Evolutionary conservation across 2,329 filamentous ascomycete genomes (phyloP).

Genomic region (Penicillium sp.): DNA sequence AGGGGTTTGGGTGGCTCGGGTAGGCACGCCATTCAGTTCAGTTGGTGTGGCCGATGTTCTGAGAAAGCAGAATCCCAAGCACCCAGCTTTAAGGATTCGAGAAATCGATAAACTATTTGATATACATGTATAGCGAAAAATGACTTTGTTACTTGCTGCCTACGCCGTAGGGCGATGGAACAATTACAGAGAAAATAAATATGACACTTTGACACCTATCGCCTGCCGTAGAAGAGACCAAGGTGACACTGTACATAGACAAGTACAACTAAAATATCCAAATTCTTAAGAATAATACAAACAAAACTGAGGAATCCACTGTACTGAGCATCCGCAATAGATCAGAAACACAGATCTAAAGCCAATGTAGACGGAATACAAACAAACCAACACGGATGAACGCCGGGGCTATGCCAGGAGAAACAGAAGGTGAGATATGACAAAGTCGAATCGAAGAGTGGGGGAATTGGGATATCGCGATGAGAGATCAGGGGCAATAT

Average conservation of each 20-base stretch:
- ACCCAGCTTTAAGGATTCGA: too few species aligned
- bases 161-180: too few species aligned
- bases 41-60: too few species aligned
- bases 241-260: neutral
- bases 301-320: neutral
- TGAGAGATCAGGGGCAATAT: neutral
- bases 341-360: constrained; percentile 1
- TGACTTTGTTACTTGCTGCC: too few species aligned
- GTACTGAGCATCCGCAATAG: constrained; percentile 1
- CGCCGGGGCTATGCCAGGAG: constrained; percentile 31
- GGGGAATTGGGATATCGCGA: neutral
- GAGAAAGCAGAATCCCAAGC: too few species aligned
- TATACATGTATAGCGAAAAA: too few species aligned
- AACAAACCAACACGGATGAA: constrained; percentile 13
- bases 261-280: neutral
- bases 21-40: too few species aligned
- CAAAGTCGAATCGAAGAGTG: neutral
- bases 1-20: too few species aligned
- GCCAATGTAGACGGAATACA: neutral
- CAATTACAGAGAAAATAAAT: too few species aligned
- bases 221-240: too few species aligned
- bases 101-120: too few species aligned
- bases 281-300: constrained; percentile 2
- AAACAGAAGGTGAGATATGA: constrained; percentile 6
- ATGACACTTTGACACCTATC: too few species aligned